Evolutionary conservation across 2,329 filamentous ascomycete genomes (phyloP).

Genomic region (Apiospora arundinis): DNA sequence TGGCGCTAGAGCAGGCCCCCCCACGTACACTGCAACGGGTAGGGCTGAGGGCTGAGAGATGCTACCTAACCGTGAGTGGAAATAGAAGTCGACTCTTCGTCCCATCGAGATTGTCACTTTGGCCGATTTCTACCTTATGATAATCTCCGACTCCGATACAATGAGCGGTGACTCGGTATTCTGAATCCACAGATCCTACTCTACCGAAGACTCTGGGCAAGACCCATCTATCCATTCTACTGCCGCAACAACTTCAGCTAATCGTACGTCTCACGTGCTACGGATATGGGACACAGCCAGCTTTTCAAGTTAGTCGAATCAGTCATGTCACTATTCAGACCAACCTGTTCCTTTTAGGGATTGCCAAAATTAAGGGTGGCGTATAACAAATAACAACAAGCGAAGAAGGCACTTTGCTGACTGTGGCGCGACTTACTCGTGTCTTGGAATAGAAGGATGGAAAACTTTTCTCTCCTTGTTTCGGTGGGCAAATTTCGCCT

Average conservation of each 20-base stretch:
- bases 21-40: slow-evolving; percentile 6
- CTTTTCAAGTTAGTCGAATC: background rate
- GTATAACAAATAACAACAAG: background rate
- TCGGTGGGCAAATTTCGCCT: background rate
- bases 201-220: background rate
- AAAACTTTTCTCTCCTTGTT: background rate
- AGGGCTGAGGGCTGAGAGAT: slow-evolving; percentile 13
- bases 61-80: background rate
- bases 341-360: background rate
- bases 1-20: background rate
- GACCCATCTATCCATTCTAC: too few species aligned
- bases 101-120: background rate
- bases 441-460: background rate
- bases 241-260: background rate
- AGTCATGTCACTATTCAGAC: background rate
- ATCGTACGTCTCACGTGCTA: background rate
- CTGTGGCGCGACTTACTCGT: background rate
- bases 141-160: background rate
- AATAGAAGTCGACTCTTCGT: background rate
- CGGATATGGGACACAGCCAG: background rate
- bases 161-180: background rate
- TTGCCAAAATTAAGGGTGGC: background rate
- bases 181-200: background rate
- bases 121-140: background rate
- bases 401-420: background rate